Evolutionary conservation across 257 asterid genomes (phyloP).

Genomic region (Gentiana dahurica): DNA sequence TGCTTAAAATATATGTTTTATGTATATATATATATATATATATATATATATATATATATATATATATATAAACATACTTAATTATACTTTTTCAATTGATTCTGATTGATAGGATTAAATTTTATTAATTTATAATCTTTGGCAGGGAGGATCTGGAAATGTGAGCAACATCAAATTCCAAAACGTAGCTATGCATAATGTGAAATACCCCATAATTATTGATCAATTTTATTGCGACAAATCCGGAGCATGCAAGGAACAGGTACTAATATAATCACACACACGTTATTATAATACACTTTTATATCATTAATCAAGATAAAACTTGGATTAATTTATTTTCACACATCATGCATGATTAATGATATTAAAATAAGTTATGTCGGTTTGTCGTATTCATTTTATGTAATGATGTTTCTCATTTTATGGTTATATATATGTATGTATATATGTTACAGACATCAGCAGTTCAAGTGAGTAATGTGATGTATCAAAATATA

Average conservation of each 20-base stretch:
- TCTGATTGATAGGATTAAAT: not conserved
- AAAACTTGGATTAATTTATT: too few relatives aligned
- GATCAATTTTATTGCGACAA: constrained; percentile 78
- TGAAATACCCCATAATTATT: constrained; percentile 63
- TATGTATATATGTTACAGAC: constrained; percentile 13
- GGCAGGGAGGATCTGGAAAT: constrained; percentile 83
- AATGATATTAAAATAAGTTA: too few relatives aligned
- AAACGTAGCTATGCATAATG: constrained; percentile 51
- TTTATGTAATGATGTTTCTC: constrained; percentile 1
- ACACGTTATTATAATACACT: too few relatives aligned
- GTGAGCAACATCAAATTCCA: constrained; percentile 67
- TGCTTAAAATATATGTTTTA: too few relatives aligned
- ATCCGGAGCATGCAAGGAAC: constrained; percentile 40
- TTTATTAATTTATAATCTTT: not conserved
- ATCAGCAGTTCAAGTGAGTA: constrained; percentile 50
- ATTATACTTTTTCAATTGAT: not conserved
- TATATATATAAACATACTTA: too few relatives aligned
- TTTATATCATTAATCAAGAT: too few relatives aligned
- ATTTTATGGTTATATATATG: not conserved
- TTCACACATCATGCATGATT: too few relatives aligned
- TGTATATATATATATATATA: too few relatives aligned
- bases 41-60: too few relatives aligned
- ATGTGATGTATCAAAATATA: constrained; percentile 51
- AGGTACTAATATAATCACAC: constrained; percentile 16
- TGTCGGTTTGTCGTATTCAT: too few relatives aligned